Conservation (phyloP, 148 eudicot genomes). For the Vaccinium myrtillus region DNA sequence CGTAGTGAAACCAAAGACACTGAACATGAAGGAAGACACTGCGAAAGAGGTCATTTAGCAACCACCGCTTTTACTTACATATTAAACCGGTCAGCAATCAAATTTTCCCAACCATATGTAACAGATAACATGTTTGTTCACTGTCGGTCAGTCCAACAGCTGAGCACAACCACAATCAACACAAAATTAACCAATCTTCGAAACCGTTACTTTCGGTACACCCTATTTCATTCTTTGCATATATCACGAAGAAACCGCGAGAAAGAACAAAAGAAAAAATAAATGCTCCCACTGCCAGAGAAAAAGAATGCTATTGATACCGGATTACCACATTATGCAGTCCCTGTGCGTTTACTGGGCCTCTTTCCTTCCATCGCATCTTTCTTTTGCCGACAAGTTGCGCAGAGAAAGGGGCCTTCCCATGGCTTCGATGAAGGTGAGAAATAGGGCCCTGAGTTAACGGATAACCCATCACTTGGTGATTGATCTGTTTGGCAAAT, state of each 20-base stretch:
- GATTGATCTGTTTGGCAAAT: conserved; percentile 89
- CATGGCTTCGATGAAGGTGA: conserved; percentile 81
- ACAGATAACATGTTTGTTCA: conserved; percentile 30
- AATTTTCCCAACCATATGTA: conserved; percentile 30
- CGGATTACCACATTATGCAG: conserved; percentile 42
- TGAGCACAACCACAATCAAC: conserved; percentile 32
- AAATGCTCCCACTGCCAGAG: conserved; percentile 52
- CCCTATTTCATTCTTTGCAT: conserved; percentile 33
- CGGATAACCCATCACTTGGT: conserved; percentile 65
- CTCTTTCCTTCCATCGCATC: conserved; percentile 99
- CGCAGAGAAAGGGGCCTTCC: conserved; percentile 90
- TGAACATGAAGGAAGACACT: neutral
- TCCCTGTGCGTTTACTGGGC: conserved; percentile 39
- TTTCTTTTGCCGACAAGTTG: conserved; percentile 81
- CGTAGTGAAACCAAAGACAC: neutral
- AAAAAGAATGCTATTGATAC: conserved; percentile 46
- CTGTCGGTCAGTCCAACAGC: conserved; percentile 21
- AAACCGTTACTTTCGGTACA: conserved; percentile 26
- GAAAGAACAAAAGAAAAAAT: conserved; percentile 12
- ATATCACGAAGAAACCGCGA: conserved; percentile 40
- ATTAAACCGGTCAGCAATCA: conserved; percentile 40
- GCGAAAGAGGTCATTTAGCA: conserved; percentile 1
- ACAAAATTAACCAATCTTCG: conserved; percentile 24
- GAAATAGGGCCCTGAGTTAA: conserved; percentile 75
- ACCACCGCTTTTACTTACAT: conserved; percentile 30